Evolutionary conservation across 2,329 filamentous ascomycete species (phyloP).

Genomic region (Cladophialophora yegresii): DNA sequence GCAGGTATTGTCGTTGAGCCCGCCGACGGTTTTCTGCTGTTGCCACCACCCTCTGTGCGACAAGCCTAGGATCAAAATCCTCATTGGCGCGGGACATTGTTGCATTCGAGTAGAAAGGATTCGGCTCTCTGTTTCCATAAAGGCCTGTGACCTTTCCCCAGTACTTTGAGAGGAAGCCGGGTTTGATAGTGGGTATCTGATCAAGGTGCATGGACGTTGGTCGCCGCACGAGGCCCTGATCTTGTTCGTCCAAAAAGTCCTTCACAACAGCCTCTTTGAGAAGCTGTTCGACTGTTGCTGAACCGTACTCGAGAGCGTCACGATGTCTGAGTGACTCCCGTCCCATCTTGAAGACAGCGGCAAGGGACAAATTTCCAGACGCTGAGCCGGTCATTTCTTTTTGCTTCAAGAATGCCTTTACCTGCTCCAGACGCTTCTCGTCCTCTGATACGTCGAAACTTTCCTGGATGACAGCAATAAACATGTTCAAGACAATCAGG

Average conservation of each 20-base stretch:
- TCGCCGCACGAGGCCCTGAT: conserved; percentile 40
- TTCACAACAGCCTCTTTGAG: conserved; percentile 93
- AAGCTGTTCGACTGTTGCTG: conserved; percentile 91
- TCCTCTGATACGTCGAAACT: conserved; percentile 99
- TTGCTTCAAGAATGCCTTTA: conserved; percentile 88
- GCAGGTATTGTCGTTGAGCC: conserved; percentile 87
- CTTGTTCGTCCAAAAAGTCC: conserved; percentile 84
- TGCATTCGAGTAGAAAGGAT: conserved; percentile 90
- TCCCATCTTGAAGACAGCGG: conserved; percentile 67
- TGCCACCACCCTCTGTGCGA: conserved; percentile 87
- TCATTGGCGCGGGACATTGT: conserved; percentile 71
- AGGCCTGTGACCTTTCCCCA: conserved; percentile 63
- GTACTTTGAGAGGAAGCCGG: conserved; percentile 60
- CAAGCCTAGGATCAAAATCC: conserved; percentile 76
- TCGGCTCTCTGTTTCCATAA: conserved; percentile 72
- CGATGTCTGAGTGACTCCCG: conserved; percentile 62
- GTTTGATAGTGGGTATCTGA: conserved; percentile 52
- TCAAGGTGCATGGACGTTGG: conserved; percentile 39
- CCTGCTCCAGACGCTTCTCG: conserved; percentile 94
- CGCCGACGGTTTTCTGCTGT: conserved; percentile 80
- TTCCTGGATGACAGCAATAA: conserved; percentile 99
- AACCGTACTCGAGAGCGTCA: conserved; percentile 90
- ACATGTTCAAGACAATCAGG: conserved; percentile 98
- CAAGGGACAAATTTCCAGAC: conserved; percentile 71
- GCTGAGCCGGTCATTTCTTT: conserved; percentile 73